Evolutionary conservation across 352 stramenopile species (phyloP).

Genomic region (Phytopythium ostracodes): DNA sequence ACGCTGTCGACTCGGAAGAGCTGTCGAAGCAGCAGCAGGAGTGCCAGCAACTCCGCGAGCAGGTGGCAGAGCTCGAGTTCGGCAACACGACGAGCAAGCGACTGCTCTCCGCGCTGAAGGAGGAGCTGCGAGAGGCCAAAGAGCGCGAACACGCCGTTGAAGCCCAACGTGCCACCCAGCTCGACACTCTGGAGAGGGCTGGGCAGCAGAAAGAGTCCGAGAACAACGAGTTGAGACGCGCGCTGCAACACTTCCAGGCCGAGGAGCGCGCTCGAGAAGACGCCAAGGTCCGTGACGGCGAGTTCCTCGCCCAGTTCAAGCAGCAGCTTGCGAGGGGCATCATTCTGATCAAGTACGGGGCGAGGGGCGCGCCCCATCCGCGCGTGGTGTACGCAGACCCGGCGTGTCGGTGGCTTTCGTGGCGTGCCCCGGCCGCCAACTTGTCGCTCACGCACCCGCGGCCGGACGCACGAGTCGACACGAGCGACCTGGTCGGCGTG

Average conservation of each 20-base stretch:
- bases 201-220: slow-evolving; percentile 17
- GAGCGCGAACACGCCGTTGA: slow-evolving; percentile 15
- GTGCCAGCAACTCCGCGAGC: slow-evolving; percentile 35
- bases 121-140: slow-evolving; percentile 22
- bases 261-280: slow-evolving; percentile 19
- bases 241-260: slow-evolving; percentile 31
- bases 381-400: slow-evolving; percentile 56
- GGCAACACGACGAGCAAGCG: slow-evolving; percentile 23
- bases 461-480: slow-evolving; percentile 44
- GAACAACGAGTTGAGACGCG: slow-evolving; percentile 25
- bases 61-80: slow-evolving; percentile 26
- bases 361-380: slow-evolving; percentile 36
- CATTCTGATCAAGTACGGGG: slow-evolving; percentile 50
- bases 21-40: slow-evolving; percentile 31
- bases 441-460: slow-evolving; percentile 31
- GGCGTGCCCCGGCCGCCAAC: slow-evolving; percentile 26
- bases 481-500: slow-evolving; percentile 46
- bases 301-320: slow-evolving; percentile 54
- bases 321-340: slow-evolving; percentile 44
- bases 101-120: slow-evolving; percentile 23
- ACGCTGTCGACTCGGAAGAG: background rate
- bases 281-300: slow-evolving; percentile 30
- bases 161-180: slow-evolving; percentile 16
- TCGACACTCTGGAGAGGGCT: slow-evolving; percentile 20
- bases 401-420: slow-evolving; percentile 57